Evolutionary conservation across 108 stramenopile species (phyloP).

Genomic region (Nitzschia sp.): DNA sequence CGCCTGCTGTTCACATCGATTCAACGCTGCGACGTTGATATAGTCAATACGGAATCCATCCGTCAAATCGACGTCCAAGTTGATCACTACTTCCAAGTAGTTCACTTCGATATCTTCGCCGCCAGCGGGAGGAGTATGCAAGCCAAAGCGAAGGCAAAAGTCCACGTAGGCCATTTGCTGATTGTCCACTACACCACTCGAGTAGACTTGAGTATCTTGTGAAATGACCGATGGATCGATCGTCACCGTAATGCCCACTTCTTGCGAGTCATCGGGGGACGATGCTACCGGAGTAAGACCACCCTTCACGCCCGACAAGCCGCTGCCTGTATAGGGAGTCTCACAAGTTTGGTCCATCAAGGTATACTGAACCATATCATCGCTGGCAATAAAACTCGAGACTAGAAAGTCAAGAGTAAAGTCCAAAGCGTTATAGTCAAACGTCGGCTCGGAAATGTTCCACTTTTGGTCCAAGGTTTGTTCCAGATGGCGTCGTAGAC

Average conservation of each 20-base stretch:
- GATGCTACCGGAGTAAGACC: neutral
- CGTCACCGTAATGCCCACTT: neutral
- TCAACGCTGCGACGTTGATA: neutral
- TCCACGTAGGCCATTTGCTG: neutral
- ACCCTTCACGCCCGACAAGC: neutral
- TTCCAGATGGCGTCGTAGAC: neutral
- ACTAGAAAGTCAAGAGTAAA: neutral
- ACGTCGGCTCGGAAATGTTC: slow-evolving; percentile 4
- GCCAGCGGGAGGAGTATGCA: neutral
- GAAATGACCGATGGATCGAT: neutral
- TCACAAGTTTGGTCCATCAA: neutral
- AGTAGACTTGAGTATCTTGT: slow-evolving; percentile 1
- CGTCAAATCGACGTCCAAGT: slow-evolving; percentile 4
- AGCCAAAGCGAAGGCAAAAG: slow-evolving; percentile 1
- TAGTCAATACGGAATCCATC: slow-evolving; percentile 5
- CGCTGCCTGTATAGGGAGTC: neutral
- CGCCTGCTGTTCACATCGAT: neutral
- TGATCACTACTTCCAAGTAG: neutral
- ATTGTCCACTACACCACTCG: neutral
- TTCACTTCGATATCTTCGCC: slow-evolving; percentile 7
- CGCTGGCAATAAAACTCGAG: neutral
- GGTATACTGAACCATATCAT: neutral
- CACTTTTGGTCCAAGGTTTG: slow-evolving; percentile 8
- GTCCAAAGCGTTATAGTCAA: neutral
- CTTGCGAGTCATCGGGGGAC: neutral